Conservation (phyloP, 805 yeast species). For the Kluyveromyces wickerhamii region DNA sequence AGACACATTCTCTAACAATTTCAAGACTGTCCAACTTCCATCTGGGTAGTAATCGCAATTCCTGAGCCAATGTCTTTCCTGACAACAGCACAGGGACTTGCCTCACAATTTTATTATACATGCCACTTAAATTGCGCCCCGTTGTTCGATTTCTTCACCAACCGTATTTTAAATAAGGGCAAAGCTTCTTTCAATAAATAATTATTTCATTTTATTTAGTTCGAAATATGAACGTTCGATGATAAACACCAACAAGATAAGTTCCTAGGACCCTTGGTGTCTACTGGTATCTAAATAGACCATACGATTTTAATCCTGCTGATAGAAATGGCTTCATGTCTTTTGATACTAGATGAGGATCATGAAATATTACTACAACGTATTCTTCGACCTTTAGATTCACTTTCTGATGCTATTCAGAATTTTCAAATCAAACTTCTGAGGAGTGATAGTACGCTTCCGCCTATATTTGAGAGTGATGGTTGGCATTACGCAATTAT, state of each 20-base stretch:
- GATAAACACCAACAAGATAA: too few species aligned
- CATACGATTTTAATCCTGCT: too few species aligned
- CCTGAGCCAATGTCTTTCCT: conserved; percentile 15
- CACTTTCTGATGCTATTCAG: conserved; percentile 3
- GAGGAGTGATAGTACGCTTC: background rate
- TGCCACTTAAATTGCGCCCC: too few species aligned
- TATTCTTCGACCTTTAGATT: conserved; percentile 15
- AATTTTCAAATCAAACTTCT: background rate
- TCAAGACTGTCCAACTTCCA: conserved; percentile 21
- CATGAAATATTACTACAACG: conserved; percentile 1
- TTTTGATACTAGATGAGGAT: conserved; percentile 24
- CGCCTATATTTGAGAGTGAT: conserved; percentile 4
- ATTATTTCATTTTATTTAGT: too few species aligned
- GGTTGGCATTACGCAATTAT: conserved; percentile 18
- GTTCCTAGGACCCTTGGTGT: too few species aligned
- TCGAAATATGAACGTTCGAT: too few species aligned
- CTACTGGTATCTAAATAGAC: too few species aligned
- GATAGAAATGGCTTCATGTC: conserved; percentile 25
- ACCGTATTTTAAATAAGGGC: too few species aligned
- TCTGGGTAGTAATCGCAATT: conserved; percentile 14
- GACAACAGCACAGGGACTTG: conserved; percentile 25
- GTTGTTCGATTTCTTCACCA: too few species aligned
- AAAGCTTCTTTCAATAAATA: too few species aligned
- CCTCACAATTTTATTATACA: conserved; percentile 34
- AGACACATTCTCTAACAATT: conserved; percentile 34